Evolutionary conservation across 805 yeast species (phyloP), one percentile per base, ranked within the genome.

Genomic region (Candida ficus): DNA sequence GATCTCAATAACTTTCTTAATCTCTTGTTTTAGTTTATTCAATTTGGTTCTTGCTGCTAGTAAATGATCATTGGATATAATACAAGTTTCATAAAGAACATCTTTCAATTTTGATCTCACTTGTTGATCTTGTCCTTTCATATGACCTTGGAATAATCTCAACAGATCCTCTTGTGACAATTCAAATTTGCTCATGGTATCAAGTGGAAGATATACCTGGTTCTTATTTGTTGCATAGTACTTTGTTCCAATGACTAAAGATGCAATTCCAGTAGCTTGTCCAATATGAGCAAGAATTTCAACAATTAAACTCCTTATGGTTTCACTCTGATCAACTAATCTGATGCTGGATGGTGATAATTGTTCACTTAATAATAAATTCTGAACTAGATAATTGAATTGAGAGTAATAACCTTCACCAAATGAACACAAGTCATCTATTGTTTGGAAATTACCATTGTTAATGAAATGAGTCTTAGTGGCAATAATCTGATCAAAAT

Each of bases 341-440:
- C 61, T 56, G 12, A 74, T 68, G 0, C 76, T 68, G 1, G 79
- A 73, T 0, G 85, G 86, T 2, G 82, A 70, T 7, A 80, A 63
- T 3, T 65, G 60, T 2, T 78, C 78, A 4, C 83, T 74, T n/a
- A 80, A 56, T 29, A 80, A 50, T 13, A 78, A 61, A 5, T 78
- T 77, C 50, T 80, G 87, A 8, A 78, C 67, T 13, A 80, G 61
- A 50, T 87, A 86, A 51, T 80, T 80, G 51, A 83, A 62, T 57
- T 84, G 93, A 2, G 95, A 82, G 50, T 72, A 72, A 0, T 83
- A 75, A 1, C 91, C 93, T 60, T 87, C 95, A 1, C 95, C 95
- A 52, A 73, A 80, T 1, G 86, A 73, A 37, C 89, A 83, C 46
- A 87, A 68, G 31, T 74, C 76, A 32, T 80, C 80, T 3, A 73